Evolutionary conservation across 306 rosid species (phyloP), one percentile per base, ranked within the genome.

Genomic region (Myrica gale): DNA sequence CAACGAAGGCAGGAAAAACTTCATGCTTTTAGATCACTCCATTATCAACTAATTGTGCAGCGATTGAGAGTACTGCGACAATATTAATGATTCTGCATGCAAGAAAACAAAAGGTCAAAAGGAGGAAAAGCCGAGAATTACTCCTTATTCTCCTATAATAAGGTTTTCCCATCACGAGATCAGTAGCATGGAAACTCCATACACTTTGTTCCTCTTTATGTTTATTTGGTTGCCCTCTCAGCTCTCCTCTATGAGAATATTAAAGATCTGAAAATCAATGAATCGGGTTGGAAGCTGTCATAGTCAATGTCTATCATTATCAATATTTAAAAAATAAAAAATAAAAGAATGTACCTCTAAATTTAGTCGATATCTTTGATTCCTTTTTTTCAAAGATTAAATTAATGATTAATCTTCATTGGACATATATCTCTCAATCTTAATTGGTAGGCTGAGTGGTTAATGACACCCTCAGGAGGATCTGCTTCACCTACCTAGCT

Each of bases 1-100:
- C 70, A 55, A 20, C 43, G 46, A 62, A 52, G 37, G 67, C 72
- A 80, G 44, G 68, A 75, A 81, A 79, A 44, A 58, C 53, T 72
- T 26, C 78, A 52, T 81, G 80, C 80, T 46, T 74, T 78, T 26
- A 37, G 60, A 37, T 60, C 45, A 50, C 12, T 54, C 46, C 53
- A 48, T 11, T 11, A 48, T 11, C 13, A 4, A 48, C 53, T 48
- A 48, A 48, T 11, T 48, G 1, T 48, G 16, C 53, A 48, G 53
- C 53, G 11, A 48, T 48, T 48, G 10, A 9, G 11, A 1, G 37
- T 2, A 2, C 37, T 32, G 37, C 2, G 37, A 32, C 37, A 32
- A 32, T 32, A 32, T 32, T 32, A 32, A 32, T 32, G 37, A 32
- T 32, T 48, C 53, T 48, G 16, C 16, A 0, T 0, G 16, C 37